These are phyloP conservation scores for Aegilops umbellulata DNA, from an alignment of 176 grass and related monocot genomes.

Conservation along the genomic window DNA sequence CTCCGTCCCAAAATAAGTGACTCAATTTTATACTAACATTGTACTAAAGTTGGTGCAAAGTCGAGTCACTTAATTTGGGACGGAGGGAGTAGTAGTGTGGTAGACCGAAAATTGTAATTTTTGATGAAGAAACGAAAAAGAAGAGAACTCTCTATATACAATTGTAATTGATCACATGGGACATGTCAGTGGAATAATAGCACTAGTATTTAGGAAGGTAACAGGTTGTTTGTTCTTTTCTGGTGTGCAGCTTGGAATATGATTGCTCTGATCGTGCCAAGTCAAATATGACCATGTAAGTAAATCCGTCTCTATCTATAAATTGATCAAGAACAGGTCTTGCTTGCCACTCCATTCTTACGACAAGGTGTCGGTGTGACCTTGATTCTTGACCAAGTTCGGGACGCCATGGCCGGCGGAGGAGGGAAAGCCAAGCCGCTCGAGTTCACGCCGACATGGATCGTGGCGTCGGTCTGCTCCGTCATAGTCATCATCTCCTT, in stretches of 20 bases:
- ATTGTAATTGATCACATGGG: neutral
- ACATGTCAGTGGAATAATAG: neutral
- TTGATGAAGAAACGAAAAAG: neutral
- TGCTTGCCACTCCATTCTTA: neutral
- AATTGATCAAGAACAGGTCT: neutral
- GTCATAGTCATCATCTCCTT: constrained; percentile 76
- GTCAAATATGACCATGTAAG: neutral
- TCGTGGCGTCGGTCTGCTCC: constrained; percentile 69
- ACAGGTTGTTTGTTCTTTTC: neutral
- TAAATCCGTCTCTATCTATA: neutral
- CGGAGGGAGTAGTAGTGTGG: neutral
- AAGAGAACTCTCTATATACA: too few relatives aligned
- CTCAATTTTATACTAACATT: too few relatives aligned
- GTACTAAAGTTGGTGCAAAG: too few relatives aligned
- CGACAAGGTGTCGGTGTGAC: neutral
- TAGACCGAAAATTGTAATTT: neutral
- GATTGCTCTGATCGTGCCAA: neutral
- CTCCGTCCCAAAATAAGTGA: too few relatives aligned
- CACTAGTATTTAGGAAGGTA: neutral
- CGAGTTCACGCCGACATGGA: constrained; percentile 95
- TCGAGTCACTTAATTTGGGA: too few relatives aligned
- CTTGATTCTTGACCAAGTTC: neutral
- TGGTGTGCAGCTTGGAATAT: neutral
- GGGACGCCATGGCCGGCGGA: constrained; percentile 49
- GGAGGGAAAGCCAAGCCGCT: constrained; percentile 33